phyloP scores from a whole-genome alignment of 2,329 filamentous ascomycete species.

The Penicillium sp. region DNA sequence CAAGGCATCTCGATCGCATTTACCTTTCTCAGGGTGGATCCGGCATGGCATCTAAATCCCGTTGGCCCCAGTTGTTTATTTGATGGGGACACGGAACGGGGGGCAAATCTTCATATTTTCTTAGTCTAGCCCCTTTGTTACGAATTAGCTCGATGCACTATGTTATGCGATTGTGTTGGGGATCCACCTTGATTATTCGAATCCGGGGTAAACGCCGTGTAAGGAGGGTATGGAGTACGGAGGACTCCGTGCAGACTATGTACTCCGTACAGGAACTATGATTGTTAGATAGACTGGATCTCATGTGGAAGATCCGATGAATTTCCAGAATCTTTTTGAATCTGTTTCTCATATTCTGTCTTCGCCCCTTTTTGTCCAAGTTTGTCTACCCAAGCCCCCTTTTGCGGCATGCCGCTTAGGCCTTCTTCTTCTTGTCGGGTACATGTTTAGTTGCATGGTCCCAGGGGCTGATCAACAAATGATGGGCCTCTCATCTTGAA shows the following conservation, averaged over 20 bases:
- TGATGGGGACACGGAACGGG: slow-evolving; percentile 1
- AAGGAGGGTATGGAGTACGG: neutral
- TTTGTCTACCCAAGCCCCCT: neutral
- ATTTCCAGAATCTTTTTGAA: no score
- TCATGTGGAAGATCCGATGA: neutral
- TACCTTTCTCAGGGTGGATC: neutral
- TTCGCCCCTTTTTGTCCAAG: neutral
- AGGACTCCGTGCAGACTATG: neutral
- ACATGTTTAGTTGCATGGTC: neutral
- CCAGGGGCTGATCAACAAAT: neutral
- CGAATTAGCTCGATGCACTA: neutral
- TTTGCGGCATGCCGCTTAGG: neutral
- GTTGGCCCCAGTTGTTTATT: slow-evolving; percentile 12
- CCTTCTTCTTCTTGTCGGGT: neutral
- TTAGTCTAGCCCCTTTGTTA: neutral
- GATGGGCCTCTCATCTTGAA: neutral
- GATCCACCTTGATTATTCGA: neutral
- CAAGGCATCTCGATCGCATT: no score
- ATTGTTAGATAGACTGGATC: neutral
- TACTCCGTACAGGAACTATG: neutral
- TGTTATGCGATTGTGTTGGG: neutral
- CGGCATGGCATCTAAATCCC: no score
- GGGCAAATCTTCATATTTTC: slow-evolving; percentile 3
- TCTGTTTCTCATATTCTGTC: neutral
- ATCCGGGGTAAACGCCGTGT: slow-evolving; percentile 16